A percentile compares a stretch with the other conserved stretches of the same genome.
Evolutionary conservation across 768 basidiomycete genomes (phyloP).

Genomic region (Panaeolus papilionaceus): DNA sequence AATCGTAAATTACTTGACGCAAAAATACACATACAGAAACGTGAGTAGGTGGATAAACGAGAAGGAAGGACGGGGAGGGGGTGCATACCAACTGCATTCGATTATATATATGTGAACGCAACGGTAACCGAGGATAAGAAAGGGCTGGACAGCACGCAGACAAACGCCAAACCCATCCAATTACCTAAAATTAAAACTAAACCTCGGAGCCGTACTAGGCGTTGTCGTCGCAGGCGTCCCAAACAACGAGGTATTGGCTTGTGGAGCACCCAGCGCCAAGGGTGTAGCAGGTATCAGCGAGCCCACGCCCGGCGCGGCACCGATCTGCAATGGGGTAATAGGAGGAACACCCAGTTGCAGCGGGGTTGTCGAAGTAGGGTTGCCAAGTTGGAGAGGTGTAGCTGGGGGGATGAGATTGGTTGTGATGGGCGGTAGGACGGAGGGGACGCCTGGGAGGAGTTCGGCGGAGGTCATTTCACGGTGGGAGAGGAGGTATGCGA

Average conservation of each 20-base stretch:
- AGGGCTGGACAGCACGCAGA: too few species aligned
- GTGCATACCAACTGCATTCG: neutral
- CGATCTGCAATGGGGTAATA: neutral
- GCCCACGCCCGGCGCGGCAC: neutral
- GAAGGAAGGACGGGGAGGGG: neutral
- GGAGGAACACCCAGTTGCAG: neutral
- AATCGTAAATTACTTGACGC: too few species aligned
- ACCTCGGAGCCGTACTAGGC: conserved; percentile 7
- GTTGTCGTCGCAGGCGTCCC: neutral
- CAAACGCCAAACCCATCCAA: neutral
- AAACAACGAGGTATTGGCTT: neutral
- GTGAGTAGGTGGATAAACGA: neutral
- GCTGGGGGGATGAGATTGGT: conserved; percentile 4
- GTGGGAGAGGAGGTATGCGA: conserved; percentile 47
- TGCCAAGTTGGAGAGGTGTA: neutral
- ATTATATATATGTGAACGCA: neutral
- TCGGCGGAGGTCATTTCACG: conserved; percentile 54
- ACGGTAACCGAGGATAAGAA: neutral
- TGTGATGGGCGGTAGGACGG: conserved; percentile 17
- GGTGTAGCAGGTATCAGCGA: neutral
- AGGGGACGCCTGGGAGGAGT: conserved; percentile 24
- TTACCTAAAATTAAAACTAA: conserved; percentile 11
- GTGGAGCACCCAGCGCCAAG: neutral
- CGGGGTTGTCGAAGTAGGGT: neutral
- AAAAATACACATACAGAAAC: too few species aligned